Evolutionary conservation across 495 filamentous ascomycete species (phyloP).

Genomic region (Penicillium canescens): DNA sequence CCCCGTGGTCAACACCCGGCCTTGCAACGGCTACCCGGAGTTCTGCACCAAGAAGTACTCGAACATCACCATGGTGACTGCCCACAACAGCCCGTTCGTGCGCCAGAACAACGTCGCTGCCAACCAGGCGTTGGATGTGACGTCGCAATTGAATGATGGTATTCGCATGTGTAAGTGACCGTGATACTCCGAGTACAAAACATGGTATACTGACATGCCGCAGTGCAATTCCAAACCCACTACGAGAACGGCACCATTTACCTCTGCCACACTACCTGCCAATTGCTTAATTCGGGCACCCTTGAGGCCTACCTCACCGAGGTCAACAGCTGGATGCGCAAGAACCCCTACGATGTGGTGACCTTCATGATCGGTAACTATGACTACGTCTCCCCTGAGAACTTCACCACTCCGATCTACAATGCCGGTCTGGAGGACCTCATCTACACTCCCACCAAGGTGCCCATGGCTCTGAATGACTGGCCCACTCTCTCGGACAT

Average conservation of each 20-base stretch:
- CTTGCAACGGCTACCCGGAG: constrained; percentile 87
- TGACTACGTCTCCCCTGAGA: constrained; percentile 61
- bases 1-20: constrained; percentile 65
- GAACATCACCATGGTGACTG: constrained; percentile 85
- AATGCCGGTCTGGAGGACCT: constrained; percentile 67
- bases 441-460: constrained; percentile 68
- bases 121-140: constrained; percentile 74
- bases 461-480: constrained; percentile 68
- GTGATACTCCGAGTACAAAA: neutral
- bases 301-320: constrained; percentile 70
- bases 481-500: constrained; percentile 85
- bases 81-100: constrained; percentile 87
- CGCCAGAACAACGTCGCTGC: constrained; percentile 65
- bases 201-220: neutral
- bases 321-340: constrained; percentile 71
- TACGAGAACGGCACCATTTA: constrained; percentile 59
- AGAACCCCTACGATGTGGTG: constrained; percentile 86
- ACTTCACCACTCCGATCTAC: constrained; percentile 62
- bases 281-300: constrained; percentile 75
- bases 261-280: constrained; percentile 76
- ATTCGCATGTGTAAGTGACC: constrained; percentile 68
- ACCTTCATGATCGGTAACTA: constrained; percentile 86
- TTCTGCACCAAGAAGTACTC: constrained; percentile 80
- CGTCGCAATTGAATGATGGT: constrained; percentile 79
- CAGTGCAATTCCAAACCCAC: constrained; percentile 84